Conservation (phyloP, 805 yeast species). For the Blastobotrys attinorum region DNA sequence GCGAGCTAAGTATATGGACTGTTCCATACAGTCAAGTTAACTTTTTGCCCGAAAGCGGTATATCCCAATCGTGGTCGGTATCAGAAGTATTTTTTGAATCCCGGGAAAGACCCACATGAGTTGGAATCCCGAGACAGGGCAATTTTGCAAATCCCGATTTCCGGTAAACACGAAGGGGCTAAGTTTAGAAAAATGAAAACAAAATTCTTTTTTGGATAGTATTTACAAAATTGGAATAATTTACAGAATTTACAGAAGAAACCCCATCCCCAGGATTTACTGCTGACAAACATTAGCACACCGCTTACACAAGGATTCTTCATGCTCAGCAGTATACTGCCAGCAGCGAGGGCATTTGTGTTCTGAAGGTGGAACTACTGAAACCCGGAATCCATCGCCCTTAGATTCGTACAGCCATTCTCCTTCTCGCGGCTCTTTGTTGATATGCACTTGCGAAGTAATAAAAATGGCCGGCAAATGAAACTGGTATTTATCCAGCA, state of each 20-base stretch:
- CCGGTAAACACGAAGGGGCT: too few species aligned
- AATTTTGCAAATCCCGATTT: too few species aligned
- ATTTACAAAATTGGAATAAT: conserved; percentile 8
- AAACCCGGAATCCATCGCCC: conserved; percentile 27
- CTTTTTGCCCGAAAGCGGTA: too few species aligned
- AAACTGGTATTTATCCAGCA: conserved; percentile 26
- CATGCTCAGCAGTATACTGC: conserved; percentile 55
- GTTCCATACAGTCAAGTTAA: too few species aligned
- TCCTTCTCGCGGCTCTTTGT: conserved; percentile 14
- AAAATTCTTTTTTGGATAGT: background rate
- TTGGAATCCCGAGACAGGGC: too few species aligned
- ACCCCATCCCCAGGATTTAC: too few species aligned
- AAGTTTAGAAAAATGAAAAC: background rate
- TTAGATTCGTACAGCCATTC: conserved; percentile 25
- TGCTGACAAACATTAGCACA: conserved; percentile 39
- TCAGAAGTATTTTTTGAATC: too few species aligned
- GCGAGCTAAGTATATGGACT: too few species aligned
- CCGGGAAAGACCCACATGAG: too few species aligned
- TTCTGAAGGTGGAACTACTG: conserved; percentile 38
- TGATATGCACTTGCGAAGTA: conserved; percentile 50
- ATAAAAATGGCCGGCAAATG: conserved; percentile 52
- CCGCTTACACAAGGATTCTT: conserved; percentile 53
- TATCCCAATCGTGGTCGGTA: too few species aligned
- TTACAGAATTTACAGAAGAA: conserved; percentile 10
- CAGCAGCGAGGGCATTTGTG: conserved; percentile 92